These are phyloP conservation scores for Pisolithus marmoratus DNA, from an alignment of 768 basidiomycete genomes.

Conservation along the genomic window DNA sequence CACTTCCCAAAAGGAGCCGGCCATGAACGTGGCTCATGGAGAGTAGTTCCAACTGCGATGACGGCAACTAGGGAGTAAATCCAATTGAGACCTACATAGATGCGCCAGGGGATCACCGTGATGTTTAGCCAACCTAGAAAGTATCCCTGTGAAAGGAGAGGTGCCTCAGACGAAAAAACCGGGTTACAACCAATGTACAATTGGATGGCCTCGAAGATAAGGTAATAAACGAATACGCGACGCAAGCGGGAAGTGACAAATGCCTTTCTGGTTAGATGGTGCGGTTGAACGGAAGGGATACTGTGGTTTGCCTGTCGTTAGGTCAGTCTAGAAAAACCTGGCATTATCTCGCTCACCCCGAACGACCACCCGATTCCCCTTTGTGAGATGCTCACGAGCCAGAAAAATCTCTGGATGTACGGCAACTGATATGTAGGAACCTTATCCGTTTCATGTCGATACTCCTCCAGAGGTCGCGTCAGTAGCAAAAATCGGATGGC, in stretches of 20 bases:
- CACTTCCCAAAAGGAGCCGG: neutral
- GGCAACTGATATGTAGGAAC: neutral
- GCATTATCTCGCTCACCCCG: neutral
- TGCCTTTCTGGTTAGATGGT: neutral
- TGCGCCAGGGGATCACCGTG: neutral
- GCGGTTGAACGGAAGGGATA: neutral
- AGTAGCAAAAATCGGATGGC: neutral
- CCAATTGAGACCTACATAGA: neutral
- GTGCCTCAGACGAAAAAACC: neutral
- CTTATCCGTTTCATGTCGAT: neutral
- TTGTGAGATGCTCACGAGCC: neutral
- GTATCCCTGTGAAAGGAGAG: neutral
- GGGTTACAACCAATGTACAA: slow-evolving; percentile 4
- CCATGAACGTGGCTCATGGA: neutral
- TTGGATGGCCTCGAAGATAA: neutral
- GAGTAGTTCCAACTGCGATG: neutral
- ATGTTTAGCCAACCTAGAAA: neutral
- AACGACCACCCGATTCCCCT: neutral
- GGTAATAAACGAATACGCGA: neutral
- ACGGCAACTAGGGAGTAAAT: neutral
- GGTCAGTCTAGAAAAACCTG: neutral
- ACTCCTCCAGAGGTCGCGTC: neutral
- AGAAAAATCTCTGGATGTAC: neutral
- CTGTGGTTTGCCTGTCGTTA: neutral
- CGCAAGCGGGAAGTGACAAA: neutral